Evolutionary conservation across 2,329 filamentous ascomycete genomes (phyloP).

Genomic region (Aspergillus carbonarius): DNA sequence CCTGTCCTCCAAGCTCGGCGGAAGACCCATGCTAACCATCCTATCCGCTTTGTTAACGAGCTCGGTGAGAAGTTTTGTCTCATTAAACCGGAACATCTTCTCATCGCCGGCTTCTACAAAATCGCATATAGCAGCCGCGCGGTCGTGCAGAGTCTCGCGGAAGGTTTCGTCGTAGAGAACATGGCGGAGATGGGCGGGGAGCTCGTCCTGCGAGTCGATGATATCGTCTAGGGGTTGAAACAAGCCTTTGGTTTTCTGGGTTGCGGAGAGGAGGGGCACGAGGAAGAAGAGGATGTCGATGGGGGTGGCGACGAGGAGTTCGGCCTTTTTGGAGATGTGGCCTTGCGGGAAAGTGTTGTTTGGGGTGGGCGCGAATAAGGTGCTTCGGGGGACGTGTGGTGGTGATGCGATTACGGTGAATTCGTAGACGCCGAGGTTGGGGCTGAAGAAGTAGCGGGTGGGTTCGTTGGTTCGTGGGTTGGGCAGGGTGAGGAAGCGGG

Average conservation of each 20-base stretch:
- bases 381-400: slow-evolving; percentile 53
- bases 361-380: slow-evolving; percentile 48
- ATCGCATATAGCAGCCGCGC: slow-evolving; percentile 74
- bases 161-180: slow-evolving; percentile 41
- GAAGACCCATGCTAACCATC: slow-evolving; percentile 66
- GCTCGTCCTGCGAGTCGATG: slow-evolving; percentile 45
- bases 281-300: slow-evolving; percentile 83
- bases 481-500: slow-evolving; percentile 57
- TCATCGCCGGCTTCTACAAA: slow-evolving; percentile 80
- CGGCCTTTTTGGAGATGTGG: slow-evolving; percentile 64
- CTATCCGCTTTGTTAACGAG: slow-evolving; percentile 69
- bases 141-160: slow-evolving; percentile 56
- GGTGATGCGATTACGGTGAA: slow-evolving; percentile 59
- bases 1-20: slow-evolving; percentile 78
- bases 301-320: slow-evolving; percentile 79
- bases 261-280: slow-evolving; percentile 65
- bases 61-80: slow-evolving; percentile 65
- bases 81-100: slow-evolving; percentile 76
- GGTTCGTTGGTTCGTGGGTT: slow-evolving; percentile 52
- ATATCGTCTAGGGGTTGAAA: slow-evolving; percentile 53
- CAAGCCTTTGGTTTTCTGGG: slow-evolving; percentile 31
- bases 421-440: slow-evolving; percentile 58
- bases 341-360: slow-evolving; percentile 32
- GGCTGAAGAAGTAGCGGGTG: slow-evolving; percentile 60
- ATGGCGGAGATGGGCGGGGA: slow-evolving; percentile 42